phyloP scores from a whole-genome alignment of 2,329 filamentous ascomycete genomes.

The Macrophomina pseudophaseolina region DNA sequence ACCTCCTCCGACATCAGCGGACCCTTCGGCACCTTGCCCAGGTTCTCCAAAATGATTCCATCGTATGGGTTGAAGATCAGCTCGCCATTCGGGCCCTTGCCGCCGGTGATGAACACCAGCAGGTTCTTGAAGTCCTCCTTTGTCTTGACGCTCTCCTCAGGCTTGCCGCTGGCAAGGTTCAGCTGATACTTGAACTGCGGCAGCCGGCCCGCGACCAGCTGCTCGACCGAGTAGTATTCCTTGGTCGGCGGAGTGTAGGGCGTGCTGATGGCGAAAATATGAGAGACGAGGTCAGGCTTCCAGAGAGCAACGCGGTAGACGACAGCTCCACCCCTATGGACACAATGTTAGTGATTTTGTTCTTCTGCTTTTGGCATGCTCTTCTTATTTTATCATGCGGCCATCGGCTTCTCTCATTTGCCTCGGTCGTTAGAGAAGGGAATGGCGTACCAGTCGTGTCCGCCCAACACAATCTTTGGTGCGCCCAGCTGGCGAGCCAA shows the following conservation, averaged over 20 bases:
- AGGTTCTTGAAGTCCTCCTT: slow-evolving; percentile 71
- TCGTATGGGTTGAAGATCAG: slow-evolving; percentile 62
- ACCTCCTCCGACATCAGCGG: slow-evolving; percentile 67
- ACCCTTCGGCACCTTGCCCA: slow-evolving; percentile 63
- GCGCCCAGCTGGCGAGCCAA: slow-evolving; percentile 66
- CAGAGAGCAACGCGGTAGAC: slow-evolving; percentile 77
- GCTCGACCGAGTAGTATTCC: slow-evolving; percentile 62
- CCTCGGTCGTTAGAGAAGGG: background rate
- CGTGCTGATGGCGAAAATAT: slow-evolving; percentile 81
- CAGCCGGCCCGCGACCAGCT: slow-evolving; percentile 61
- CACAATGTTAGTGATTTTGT: background rate
- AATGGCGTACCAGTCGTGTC: slow-evolving; percentile 74
- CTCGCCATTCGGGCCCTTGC: slow-evolving; percentile 61
- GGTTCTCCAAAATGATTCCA: slow-evolving; percentile 68
- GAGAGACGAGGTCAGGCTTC: slow-evolving; percentile 72
- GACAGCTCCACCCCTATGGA: slow-evolving; percentile 66
- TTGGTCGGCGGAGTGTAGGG: slow-evolving; percentile 67
- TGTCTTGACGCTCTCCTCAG: slow-evolving; percentile 53
- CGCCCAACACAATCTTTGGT: slow-evolving; percentile 75
- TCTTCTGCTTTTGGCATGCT: background rate
- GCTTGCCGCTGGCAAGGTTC: slow-evolving; percentile 65
- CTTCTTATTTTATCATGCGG: background rate
- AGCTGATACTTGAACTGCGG: slow-evolving; percentile 84
- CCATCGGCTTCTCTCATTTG: background rate
- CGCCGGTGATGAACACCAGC: slow-evolving; percentile 74